Evolutionary conservation across 1,139 yeast species (phyloP), one percentile per base, ranked within the genome.

Genomic region (Lodderomyces oxycetoniae): DNA sequence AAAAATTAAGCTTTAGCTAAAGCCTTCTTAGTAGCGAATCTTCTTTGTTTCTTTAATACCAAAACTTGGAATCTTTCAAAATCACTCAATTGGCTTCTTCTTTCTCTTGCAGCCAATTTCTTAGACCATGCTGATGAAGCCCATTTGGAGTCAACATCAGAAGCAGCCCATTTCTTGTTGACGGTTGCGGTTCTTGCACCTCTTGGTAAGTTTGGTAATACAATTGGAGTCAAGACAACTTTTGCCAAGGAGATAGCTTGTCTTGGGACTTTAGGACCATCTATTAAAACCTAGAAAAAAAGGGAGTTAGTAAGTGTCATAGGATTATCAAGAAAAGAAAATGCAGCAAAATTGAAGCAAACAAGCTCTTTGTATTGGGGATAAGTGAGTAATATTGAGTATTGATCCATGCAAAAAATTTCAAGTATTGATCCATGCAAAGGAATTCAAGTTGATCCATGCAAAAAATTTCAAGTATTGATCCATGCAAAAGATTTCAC

Each of bases 21-120:
- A 55, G 71, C 70, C 59, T 87, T 89, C 77, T 84, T 85, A 63
- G 89, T 89, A 71, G 91, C 88, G 66, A 69, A 81, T 77, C 91
- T 84, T 75, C 87, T 87, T 79, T 89, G 96, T 81, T 88, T 91
- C 85, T 85, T 89, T 70, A 87, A 82, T 57, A 87, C 93, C 69
- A 85, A 67, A 58, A 89, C 98, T 79, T 91, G 96, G 96, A 91
- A 91, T 82, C 99, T 89, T 79, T 91, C 96, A 62, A 91, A 91
- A 74, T 91, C 99, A 56, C 91, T 66, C 67, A 93, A 83, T 64
- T 82, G 74, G 59, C 93, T 71, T 79, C 98, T 86, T 71, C 81
- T 87, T 71, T 84, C 80, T 71, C 84, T 87, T 70, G 85, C 82
- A 63, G 94, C 96, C 62, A 91, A 82, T 79, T 87, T 88, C 85